A percentile compares a stretch with the other conserved stretches of the same genome.
Conservation (phyloP, 2,329 filamentous ascomycete species). For the Sarocladium oryzae region DNA sequence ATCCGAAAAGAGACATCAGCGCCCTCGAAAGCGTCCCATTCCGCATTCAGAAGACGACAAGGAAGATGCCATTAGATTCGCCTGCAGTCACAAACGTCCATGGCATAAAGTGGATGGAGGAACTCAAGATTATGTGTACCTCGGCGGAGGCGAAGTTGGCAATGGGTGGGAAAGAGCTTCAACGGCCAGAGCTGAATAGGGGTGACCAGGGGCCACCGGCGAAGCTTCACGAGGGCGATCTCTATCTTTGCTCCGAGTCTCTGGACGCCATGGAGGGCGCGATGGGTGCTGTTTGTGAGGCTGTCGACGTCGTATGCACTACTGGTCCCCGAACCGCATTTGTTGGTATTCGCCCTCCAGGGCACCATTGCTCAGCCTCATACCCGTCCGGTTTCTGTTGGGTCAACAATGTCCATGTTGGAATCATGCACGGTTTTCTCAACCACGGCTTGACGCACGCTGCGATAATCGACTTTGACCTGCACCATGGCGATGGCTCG, state of each 20-base stretch:
- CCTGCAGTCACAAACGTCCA: constrained; percentile 85
- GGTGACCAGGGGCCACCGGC: constrained; percentile 37
- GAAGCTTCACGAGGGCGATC: constrained; percentile 77
- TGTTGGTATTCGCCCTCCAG: constrained; percentile 85
- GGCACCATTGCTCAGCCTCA: constrained; percentile 87
- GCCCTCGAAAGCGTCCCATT: constrained; percentile 64
- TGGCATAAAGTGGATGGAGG: constrained; percentile 87
- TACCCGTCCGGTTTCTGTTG: constrained; percentile 96
- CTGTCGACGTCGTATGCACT: constrained; percentile 75
- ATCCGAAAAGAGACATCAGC: constrained; percentile 51
- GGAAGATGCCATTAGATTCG: constrained; percentile 65
- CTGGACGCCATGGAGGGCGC: constrained; percentile 84
- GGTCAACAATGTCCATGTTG: constrained; percentile 97
- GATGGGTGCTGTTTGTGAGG: constrained; percentile 87
- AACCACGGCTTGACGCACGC: constrained; percentile 85
- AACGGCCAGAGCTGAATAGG: constrained; percentile 57
- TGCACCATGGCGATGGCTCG: constrained; percentile 93
- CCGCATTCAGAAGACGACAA: constrained; percentile 72
- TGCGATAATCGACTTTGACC: constrained; percentile 86
- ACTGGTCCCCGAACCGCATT: constrained; percentile 68
- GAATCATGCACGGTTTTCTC: constrained; percentile 83
- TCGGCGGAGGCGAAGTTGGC: constrained; percentile 72
- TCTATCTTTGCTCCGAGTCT: constrained; percentile 86
- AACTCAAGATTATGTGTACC: constrained; percentile 79
- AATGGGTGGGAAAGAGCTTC: constrained; percentile 69